Percentiles rank a stretch among this genome's conserved stretches.
These are phyloP conservation scores for Cornus suecica DNA, from an alignment of 148 eudicot species.

Conservation along the genomic window DNA sequence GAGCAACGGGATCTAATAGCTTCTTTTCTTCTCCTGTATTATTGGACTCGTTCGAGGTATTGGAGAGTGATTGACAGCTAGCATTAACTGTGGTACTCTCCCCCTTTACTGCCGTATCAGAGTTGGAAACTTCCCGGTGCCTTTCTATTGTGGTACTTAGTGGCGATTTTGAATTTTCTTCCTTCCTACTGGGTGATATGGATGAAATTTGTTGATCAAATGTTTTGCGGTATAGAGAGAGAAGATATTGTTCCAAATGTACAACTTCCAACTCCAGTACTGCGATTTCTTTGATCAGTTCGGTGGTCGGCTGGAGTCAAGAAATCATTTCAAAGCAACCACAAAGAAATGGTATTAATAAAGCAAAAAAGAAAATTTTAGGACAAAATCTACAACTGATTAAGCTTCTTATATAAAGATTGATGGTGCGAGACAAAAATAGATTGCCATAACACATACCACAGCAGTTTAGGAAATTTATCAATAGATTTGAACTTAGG, in stretches of 20 bases:
- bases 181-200: slow-evolving; percentile 51
- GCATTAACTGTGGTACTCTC: slow-evolving; percentile 27
- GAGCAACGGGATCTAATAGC: slow-evolving; percentile 50
- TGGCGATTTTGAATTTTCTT: slow-evolving; percentile 42
- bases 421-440: neutral
- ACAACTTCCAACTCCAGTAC: slow-evolving; percentile 84
- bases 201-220: slow-evolving; percentile 77
- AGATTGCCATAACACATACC: neutral
- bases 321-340: slow-evolving; percentile 6
- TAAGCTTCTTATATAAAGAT: neutral
- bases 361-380: neutral
- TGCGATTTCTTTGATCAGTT: slow-evolving; percentile 86
- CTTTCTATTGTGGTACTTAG: slow-evolving; percentile 49
- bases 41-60: slow-evolving; percentile 28
- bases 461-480: neutral
- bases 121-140: slow-evolving; percentile 44
- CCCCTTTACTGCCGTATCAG: slow-evolving; percentile 30
- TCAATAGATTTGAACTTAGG: neutral
- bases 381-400: neutral
- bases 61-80: slow-evolving; percentile 26
- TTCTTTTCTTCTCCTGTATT: slow-evolving; percentile 34
- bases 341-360: neutral
- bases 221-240: slow-evolving; percentile 82
- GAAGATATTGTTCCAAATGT: slow-evolving; percentile 90
- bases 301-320: slow-evolving; percentile 81